Conservation (phyloP, 331 rosid species). For the Pyracantha coccinea region DNA sequence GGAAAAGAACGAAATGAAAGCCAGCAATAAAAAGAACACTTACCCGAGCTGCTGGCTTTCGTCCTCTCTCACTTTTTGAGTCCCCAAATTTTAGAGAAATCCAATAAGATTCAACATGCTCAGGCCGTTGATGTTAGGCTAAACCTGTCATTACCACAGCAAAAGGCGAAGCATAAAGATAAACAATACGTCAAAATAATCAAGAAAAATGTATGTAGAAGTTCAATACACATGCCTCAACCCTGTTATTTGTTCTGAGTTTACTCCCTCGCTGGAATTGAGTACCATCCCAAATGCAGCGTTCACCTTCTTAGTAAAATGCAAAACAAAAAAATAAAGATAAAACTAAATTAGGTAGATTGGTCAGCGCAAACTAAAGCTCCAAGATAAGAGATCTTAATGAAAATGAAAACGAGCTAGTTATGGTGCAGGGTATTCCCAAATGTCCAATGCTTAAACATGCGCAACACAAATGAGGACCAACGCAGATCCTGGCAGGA, state of each 20-base stretch:
- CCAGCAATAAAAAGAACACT: constrained; percentile 72
- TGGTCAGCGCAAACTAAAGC: constrained; percentile 21
- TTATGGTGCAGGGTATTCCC: constrained; percentile 4
- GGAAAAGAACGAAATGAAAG: constrained; percentile 52
- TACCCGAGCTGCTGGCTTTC: constrained; percentile 74
- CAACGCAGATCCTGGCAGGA: constrained; percentile 12
- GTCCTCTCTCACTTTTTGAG: not conserved
- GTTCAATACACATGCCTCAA: constrained; percentile 50
- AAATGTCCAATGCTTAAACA: constrained; percentile 10
- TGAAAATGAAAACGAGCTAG: not conserved
- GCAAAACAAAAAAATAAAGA: not conserved
- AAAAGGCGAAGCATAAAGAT: constrained; percentile 37
- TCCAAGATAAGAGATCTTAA: not conserved
- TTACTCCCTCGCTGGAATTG: constrained; percentile 24
- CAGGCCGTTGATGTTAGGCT: constrained; percentile 36
- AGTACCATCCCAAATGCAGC: constrained; percentile 40
- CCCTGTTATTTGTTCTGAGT: constrained; percentile 29
- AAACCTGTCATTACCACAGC: constrained; percentile 34
- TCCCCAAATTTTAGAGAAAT: not conserved
- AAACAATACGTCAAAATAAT: constrained; percentile 21
- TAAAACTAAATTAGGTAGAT: constrained; percentile 16
- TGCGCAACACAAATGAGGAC: not conserved
- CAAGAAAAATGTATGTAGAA: not conserved
- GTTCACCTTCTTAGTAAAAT: constrained; percentile 44
- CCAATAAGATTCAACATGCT: constrained; percentile 4